Conservation (phyloP, 495 filamentous ascomycete genomes). For the Penicillium chermesinum region DNA sequence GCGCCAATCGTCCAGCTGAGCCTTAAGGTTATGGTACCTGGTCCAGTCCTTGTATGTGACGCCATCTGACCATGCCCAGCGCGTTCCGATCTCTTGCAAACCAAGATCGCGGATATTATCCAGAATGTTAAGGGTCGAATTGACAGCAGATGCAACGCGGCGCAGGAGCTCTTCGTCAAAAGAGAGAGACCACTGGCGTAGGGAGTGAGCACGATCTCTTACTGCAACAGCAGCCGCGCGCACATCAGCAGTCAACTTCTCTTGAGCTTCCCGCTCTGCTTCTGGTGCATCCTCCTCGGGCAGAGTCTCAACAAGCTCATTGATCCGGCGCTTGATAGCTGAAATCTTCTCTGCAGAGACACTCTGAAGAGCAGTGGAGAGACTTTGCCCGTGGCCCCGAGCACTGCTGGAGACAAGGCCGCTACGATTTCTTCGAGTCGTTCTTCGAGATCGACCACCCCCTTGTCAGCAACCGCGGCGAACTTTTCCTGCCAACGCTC, state of each 20-base stretch:
- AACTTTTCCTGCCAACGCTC: slow-evolving; percentile 81
- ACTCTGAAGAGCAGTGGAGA: slow-evolving; percentile 64
- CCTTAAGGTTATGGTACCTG: slow-evolving; percentile 80
- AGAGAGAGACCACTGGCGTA: slow-evolving; percentile 71
- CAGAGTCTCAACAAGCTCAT: slow-evolving; percentile 51
- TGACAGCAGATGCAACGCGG: slow-evolving; percentile 67
- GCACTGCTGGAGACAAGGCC: slow-evolving; percentile 61
- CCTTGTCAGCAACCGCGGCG: slow-evolving; percentile 72
- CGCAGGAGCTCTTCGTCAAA: slow-evolving; percentile 66
- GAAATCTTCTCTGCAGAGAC: slow-evolving; percentile 56
- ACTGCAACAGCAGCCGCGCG: slow-evolving; percentile 70
- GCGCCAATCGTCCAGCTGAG: slow-evolving; percentile 78
- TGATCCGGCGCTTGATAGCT: slow-evolving; percentile 62
- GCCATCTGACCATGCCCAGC: slow-evolving; percentile 95
- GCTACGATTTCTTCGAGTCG: slow-evolving; percentile 75
- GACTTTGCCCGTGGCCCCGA: slow-evolving; percentile 59
- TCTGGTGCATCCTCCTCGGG: slow-evolving; percentile 49
- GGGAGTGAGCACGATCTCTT: slow-evolving; percentile 72
- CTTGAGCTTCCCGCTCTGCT: slow-evolving; percentile 52
- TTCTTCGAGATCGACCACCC: slow-evolving; percentile 61
- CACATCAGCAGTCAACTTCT: slow-evolving; percentile 59
- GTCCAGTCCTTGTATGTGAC: slow-evolving; percentile 96
- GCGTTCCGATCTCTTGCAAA: slow-evolving; percentile 91
- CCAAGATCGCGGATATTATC: slow-evolving; percentile 82
- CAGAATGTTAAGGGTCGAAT: slow-evolving; percentile 76